A percentile compares a stretch with the other conserved stretches of the same genome.
phyloP scores from a whole-genome alignment of 2,329 filamentous ascomycete genomes.

The Claviceps pusilla region DNA sequence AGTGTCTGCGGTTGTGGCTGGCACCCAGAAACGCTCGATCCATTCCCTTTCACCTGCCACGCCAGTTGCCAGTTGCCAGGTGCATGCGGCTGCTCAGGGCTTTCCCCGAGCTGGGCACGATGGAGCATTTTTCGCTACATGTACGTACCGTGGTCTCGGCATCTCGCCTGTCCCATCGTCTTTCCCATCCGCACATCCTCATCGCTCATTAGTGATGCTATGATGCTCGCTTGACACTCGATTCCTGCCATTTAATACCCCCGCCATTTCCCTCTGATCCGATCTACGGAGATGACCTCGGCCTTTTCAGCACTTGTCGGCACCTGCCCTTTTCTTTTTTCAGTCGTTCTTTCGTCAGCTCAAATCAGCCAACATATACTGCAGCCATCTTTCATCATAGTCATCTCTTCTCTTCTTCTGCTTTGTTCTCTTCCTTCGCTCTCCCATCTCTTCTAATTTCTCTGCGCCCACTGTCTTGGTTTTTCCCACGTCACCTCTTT shows the following conservation, averaged over 20 bases:
- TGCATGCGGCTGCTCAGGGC: constrained; percentile 5
- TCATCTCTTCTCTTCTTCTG: constrained; percentile 4
- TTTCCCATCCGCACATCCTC: constrained; percentile 1
- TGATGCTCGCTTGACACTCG: constrained; percentile 6
- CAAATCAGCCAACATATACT: constrained; percentile 1
- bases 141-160: neutral
- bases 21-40: neutral
- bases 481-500: constrained; percentile 12
- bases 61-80: neutral
- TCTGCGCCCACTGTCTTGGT: constrained; percentile 8
- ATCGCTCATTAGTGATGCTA: neutral
- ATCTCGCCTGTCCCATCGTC: constrained; percentile 4
- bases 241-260: constrained; percentile 12
- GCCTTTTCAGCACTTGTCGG: constrained; percentile 13
- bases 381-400: constrained; percentile 5
- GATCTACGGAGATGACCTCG: constrained; percentile 2
- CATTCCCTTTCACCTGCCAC: constrained; percentile 3
- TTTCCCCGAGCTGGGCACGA: neutral
- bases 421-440: constrained; percentile 5
- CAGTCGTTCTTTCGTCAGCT: constrained; percentile 4
- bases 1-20: neutral
- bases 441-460: constrained; percentile 8
- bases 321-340: constrained; percentile 8
- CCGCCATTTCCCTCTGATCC: constrained; percentile 11
- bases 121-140: neutral